Conservation (phyloP, 441 rosid species). For the Raphanus hybrid region DNA sequence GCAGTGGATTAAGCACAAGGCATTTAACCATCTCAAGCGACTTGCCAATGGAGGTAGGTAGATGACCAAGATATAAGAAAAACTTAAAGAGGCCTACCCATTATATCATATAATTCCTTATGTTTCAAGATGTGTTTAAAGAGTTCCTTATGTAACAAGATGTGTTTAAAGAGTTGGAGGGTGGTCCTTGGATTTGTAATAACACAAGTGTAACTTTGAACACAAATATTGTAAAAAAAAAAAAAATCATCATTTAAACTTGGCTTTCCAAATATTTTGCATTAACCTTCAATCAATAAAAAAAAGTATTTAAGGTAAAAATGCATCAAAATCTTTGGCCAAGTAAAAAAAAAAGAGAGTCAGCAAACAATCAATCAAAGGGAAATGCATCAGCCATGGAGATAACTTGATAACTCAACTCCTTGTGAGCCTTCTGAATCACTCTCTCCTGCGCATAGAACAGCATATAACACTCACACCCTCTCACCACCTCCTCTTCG, state of each 20-base stretch:
- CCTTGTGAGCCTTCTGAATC: slow-evolving; percentile 49
- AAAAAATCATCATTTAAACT: slow-evolving; percentile 24
- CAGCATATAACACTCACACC: slow-evolving; percentile 83
- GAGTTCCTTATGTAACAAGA: neutral
- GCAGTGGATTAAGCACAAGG: slow-evolving; percentile 82
- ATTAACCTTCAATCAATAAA: slow-evolving; percentile 39
- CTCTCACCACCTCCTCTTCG: slow-evolving; percentile 79
- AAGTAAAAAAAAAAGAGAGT: slow-evolving; percentile 21
- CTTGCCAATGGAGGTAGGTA: slow-evolving; percentile 57
- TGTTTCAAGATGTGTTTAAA: neutral
- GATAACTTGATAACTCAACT: slow-evolving; percentile 47
- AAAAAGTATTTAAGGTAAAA: slow-evolving; percentile 36
- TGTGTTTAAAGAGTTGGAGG: neutral
- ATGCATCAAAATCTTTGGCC: slow-evolving; percentile 43
- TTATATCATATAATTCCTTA: neutral
- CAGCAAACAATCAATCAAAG: slow-evolving; percentile 38
- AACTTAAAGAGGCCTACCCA: neutral
- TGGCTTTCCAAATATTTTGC: slow-evolving; percentile 35
- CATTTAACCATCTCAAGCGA: slow-evolving; percentile 76
- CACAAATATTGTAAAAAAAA: neutral
- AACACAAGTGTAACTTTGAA: neutral
- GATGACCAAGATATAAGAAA: slow-evolving; percentile 9
- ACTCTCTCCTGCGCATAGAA: slow-evolving; percentile 80
- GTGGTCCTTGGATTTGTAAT: neutral
- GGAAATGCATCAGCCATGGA: slow-evolving; percentile 45